Percentiles rank a stretch among this genome's conserved stretches.
These are phyloP conservation scores for Albugo laibachii DNA, from an alignment of 352 stramenopile genomes.

Conservation along the genomic window DNA sequence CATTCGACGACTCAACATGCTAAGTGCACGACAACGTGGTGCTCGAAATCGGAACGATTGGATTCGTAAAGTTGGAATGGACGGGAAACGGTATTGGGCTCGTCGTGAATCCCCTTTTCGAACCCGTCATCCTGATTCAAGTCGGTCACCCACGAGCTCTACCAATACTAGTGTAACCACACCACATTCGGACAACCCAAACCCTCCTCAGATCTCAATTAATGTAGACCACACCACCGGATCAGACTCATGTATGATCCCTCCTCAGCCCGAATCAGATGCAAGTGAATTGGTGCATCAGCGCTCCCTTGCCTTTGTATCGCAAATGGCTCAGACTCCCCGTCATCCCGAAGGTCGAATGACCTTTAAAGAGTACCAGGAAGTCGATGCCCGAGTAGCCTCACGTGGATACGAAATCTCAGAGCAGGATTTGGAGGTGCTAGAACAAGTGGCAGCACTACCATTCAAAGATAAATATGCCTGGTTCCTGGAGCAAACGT, in stretches of 20 bases:
- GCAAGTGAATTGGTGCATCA: conserved; percentile 60
- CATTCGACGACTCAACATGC: conserved; percentile 74
- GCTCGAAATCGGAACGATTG: conserved; percentile 66
- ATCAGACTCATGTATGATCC: too few relatives aligned
- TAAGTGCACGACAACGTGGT: conserved; percentile 59
- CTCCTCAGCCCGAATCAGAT: conserved; percentile 2
- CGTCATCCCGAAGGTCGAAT: conserved; percentile 64
- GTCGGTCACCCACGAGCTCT: too few relatives aligned
- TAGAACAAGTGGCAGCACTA: conserved; percentile 64
- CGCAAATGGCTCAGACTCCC: conserved; percentile 60
- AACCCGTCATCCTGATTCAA: too few relatives aligned
- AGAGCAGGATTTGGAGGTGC: conserved; percentile 69
- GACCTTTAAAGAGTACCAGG: conserved; percentile 77
- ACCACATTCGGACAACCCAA: too few relatives aligned
- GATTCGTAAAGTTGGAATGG: conserved; percentile 59
- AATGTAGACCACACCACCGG: too few relatives aligned
- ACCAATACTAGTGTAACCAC: too few relatives aligned
- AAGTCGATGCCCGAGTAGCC: conserved; percentile 67
- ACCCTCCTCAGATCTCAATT: too few relatives aligned
- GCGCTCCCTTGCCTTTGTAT: conserved; percentile 70
- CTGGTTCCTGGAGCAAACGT: conserved; percentile 71
- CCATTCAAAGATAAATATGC: conserved; percentile 80
- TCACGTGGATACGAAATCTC: conserved; percentile 77
- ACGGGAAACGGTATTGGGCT: conserved; percentile 72
- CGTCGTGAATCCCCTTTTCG: conserved; percentile 19